phyloP scores from a whole-genome alignment of 1,139 yeast genomes.

The Pichia sp. region DNA sequence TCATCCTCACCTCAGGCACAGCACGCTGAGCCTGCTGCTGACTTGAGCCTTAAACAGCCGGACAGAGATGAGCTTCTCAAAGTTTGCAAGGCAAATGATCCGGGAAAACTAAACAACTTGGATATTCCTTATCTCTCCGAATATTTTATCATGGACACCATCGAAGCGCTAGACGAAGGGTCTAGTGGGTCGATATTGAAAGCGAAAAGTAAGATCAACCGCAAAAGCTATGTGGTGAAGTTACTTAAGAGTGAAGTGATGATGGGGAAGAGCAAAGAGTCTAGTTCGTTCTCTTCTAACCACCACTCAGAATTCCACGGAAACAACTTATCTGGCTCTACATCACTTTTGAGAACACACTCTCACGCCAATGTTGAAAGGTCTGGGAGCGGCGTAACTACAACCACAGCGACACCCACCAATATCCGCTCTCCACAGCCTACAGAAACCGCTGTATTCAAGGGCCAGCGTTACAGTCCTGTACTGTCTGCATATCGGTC shows the following conservation, averaged over 20 bases:
- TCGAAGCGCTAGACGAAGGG: constrained; percentile 24
- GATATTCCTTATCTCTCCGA: constrained; percentile 6
- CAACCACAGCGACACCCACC: background rate
- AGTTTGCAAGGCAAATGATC: constrained; percentile 4
- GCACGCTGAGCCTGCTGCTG: background rate
- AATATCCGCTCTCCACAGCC: background rate
- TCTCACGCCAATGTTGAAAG: background rate
- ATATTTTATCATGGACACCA: constrained; percentile 7
- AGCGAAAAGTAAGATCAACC: constrained; percentile 14
- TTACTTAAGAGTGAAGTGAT: constrained; percentile 7
- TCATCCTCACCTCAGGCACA: background rate
- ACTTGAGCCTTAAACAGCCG: background rate
- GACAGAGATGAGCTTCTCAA: constrained; percentile 1
- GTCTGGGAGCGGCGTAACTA: background rate
- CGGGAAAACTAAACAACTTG: constrained; percentile 2
- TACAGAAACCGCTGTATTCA: background rate
- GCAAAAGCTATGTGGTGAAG: constrained; percentile 17
- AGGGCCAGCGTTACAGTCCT: background rate
- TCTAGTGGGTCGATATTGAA: constrained; percentile 28
- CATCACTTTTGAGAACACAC: constrained; percentile 7
- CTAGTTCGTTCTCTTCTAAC: background rate
- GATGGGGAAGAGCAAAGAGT: background rate
- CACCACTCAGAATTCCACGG: background rate
- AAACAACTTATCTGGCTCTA: background rate
- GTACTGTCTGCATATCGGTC: background rate